phyloP scores from a whole-genome alignment of 306 rosid genomes.

The Dryas drummondii region DNA sequence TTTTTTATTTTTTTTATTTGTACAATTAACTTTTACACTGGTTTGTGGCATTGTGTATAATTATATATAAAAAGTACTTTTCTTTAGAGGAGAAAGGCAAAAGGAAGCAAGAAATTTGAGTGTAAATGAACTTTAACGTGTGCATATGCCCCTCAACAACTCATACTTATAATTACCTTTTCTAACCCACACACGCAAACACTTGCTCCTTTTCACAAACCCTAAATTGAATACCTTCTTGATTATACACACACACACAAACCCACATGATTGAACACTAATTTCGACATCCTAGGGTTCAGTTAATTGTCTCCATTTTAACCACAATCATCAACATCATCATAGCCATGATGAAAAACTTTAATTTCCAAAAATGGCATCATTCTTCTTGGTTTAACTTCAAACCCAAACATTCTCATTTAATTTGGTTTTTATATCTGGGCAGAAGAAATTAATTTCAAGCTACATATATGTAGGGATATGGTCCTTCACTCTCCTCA shows the following conservation, averaged over 20 bases:
- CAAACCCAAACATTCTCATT: constrained; percentile 30
- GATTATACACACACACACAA: background rate
- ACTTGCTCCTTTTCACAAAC: constrained; percentile 31
- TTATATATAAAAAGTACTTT: background rate
- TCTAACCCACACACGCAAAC: constrained; percentile 34
- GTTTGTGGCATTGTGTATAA: background rate
- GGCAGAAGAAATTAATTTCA: constrained; percentile 12
- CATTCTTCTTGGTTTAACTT: constrained; percentile 35
- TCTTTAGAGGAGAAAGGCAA: constrained; percentile 18
- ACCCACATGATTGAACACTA: constrained; percentile 42
- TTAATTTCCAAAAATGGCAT: constrained; percentile 56
- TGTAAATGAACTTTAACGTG: constrained; percentile 48
- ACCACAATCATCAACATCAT: constrained; percentile 17
- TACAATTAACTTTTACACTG: background rate
- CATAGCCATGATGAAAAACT: constrained; percentile 37
- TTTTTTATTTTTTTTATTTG: constrained; percentile 7
- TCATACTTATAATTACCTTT: constrained; percentile 28
- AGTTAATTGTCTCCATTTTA: constrained; percentile 46
- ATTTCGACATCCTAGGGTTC: constrained; percentile 52
- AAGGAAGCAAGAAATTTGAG: constrained; percentile 21
- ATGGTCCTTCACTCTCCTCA: constrained; percentile 17
- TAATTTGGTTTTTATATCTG: constrained; percentile 38
- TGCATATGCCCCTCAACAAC: constrained; percentile 62
- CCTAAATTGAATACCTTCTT: constrained; percentile 10
- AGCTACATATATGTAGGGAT: constrained; percentile 31